A percentile compares a stretch with the other conserved stretches of the same genome.
Conservation (phyloP, 257 asterid species). For the Gentiana dahurica region DNA sequence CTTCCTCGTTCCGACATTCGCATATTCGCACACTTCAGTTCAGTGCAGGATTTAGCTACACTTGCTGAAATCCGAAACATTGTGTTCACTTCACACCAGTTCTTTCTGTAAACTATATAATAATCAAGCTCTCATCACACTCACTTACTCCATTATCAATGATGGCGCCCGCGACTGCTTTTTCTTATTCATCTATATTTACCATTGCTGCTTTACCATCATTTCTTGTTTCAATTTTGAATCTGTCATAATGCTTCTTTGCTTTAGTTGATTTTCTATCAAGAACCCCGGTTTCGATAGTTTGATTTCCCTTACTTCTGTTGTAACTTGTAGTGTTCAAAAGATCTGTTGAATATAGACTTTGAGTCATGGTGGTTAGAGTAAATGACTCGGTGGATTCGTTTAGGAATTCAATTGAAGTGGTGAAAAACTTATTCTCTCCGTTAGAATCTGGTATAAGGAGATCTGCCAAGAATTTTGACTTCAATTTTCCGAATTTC, state of each 20-base stretch:
- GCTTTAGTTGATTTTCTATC: slow-evolving; percentile 1
- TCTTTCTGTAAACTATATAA: no score
- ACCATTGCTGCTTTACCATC: no score
- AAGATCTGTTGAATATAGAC: slow-evolving; percentile 23
- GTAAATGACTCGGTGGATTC: slow-evolving; percentile 80
- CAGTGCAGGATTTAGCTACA: no score
- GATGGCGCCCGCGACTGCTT: no score
- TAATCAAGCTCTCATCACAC: no score
- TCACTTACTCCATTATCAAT: no score
- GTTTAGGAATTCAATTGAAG: slow-evolving; percentile 72
- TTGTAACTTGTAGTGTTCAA: slow-evolving; percentile 3
- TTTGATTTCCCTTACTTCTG: not conserved
- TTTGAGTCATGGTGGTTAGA: slow-evolving; percentile 51
- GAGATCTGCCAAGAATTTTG: slow-evolving; percentile 64
- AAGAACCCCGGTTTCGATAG: not conserved
- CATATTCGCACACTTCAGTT: no score
- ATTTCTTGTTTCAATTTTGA: no score
- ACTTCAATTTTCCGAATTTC: slow-evolving; percentile 53
- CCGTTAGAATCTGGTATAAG: slow-evolving; percentile 68
- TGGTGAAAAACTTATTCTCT: slow-evolving; percentile 50
- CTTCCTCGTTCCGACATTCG: no score
- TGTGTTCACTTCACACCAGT: no score
- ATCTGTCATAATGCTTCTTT: not conserved
- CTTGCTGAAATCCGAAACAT: no score
- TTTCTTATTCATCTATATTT: no score